Evolutionary conservation across 2,329 filamentous ascomycete species (phyloP).

Genomic region (Diaporthe sp.): DNA sequence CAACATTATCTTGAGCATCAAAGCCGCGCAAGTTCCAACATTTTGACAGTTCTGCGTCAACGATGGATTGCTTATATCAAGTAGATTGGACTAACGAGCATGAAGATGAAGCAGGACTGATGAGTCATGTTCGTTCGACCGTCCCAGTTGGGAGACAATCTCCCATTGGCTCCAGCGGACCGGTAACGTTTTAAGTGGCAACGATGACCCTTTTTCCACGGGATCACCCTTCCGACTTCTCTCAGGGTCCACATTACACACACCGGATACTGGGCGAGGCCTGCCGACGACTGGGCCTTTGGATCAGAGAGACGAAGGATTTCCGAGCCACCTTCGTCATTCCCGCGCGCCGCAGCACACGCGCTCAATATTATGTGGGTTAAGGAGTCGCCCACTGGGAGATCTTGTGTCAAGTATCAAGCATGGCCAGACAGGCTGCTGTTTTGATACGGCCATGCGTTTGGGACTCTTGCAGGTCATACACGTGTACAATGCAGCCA

Average conservation of each 20-base stretch:
- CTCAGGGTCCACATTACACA: background rate
- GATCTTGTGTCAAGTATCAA: background rate
- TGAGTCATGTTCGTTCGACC: background rate
- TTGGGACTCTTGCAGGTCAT: background rate
- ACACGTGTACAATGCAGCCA: background rate
- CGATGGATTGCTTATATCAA: background rate
- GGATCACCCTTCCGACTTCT: background rate
- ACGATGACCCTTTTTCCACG: background rate
- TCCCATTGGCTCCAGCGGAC: slow-evolving; percentile 12
- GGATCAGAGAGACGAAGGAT: too few relatives aligned
- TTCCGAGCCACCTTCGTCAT: background rate
- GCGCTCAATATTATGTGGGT: background rate
- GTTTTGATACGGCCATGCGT: background rate
- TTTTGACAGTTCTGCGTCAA: background rate
- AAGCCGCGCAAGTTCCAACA: background rate
- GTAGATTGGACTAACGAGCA: background rate
- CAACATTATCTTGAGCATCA: background rate
- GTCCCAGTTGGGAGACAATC: too few relatives aligned
- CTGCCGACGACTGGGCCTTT: background rate
- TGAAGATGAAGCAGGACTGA: background rate
- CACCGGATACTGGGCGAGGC: background rate
- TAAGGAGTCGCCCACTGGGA: background rate
- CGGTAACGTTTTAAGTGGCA: background rate
- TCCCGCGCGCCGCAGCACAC: background rate
- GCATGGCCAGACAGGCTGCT: background rate